Evolutionary conservation across 106 monocot genomes (phyloP), one percentile per base, ranked within the genome.

Genomic region (Apostasia shenzhenica): DNA sequence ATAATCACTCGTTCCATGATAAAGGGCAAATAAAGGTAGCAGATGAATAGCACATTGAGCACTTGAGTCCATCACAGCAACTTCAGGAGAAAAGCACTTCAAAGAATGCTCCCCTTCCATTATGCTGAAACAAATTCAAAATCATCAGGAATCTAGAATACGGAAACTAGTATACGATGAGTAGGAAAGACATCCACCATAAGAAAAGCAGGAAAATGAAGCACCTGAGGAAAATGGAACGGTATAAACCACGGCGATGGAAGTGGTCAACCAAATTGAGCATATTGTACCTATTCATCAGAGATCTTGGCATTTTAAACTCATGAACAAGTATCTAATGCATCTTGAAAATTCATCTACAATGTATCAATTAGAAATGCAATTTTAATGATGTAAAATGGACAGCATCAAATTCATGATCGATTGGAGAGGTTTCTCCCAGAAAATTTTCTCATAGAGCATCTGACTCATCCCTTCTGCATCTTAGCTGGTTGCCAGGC

Each of bases 21-120:
- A 88, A 56, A 99, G 90, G 49, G 90, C 64, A 41, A 88, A 67
- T 48, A 52, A 83, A 70, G 99, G 99, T 26, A 99, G 66, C 55
- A 77, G 60, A 71, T 85, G 74, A 72, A 70, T 67, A 68, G 85
- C 87, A 80, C 37, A 59, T 63, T 64, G 81, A 63, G 76, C 45
- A 57, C 61, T 66, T 75, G 83, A 74, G n/a, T 93, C 76, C 68
- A 70, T 69, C 43, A 99, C 71, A 41, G 83, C 49, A 74, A 90
- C 39, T 81, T 93, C 87, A 37, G 99, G 99, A 60, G 99, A 99
- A 77, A 83, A 93, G 37, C 66, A 79, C 26, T 53, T 77, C 58
- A 99, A 90, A 42, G 90, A 83, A 74, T 90, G 70, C 67, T 99
- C 90, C 45, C 99, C 99, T 80, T 99, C 99, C 99, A 99, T 99